Evolutionary conservation across 371 early-diverging fungal genomes (phyloP).

Genomic region (Mucor piriformis): DNA sequence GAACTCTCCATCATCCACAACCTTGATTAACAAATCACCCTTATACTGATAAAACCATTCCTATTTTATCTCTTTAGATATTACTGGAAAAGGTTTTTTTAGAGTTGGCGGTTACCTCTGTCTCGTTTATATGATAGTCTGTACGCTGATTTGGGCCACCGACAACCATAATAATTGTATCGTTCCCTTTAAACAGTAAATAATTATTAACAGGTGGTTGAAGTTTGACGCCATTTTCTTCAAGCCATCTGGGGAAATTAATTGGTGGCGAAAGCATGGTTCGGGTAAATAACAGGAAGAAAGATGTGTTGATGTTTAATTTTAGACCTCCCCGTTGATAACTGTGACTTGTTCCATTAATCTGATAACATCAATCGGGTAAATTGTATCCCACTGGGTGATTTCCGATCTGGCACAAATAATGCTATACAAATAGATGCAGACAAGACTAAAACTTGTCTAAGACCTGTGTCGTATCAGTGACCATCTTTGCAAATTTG

Average conservation of each 20-base stretch:
- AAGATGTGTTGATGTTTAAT: too few relatives aligned
- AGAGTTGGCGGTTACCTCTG: conserved; percentile 66
- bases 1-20: conserved; percentile 79
- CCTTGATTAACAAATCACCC: conserved; percentile 87
- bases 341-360: too few relatives aligned
- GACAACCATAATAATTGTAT: conserved; percentile 89
- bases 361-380: too few relatives aligned
- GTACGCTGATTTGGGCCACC: conserved; percentile 87
- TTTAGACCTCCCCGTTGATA: too few relatives aligned
- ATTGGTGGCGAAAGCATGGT: conserved; percentile 70
- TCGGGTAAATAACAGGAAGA: too few relatives aligned
- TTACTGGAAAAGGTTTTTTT: too few relatives aligned
- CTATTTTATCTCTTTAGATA: conserved; percentile 35
- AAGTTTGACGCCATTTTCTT: conserved; percentile 79
- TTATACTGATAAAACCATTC: conserved; percentile 97
- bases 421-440: too few relatives aligned
- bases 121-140: conserved; percentile 95
- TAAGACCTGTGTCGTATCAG: too few relatives aligned
- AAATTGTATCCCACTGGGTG: too few relatives aligned
- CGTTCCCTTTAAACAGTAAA: conserved; percentile 77
- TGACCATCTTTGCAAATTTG: too few relatives aligned
- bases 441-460: too few relatives aligned
- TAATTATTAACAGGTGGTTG: conserved; percentile 96
- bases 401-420: too few relatives aligned
- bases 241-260: conserved; percentile 89